Evolutionary conservation across 2,329 filamentous ascomycete species (phyloP).

Genomic region (Penicillium sp.): DNA sequence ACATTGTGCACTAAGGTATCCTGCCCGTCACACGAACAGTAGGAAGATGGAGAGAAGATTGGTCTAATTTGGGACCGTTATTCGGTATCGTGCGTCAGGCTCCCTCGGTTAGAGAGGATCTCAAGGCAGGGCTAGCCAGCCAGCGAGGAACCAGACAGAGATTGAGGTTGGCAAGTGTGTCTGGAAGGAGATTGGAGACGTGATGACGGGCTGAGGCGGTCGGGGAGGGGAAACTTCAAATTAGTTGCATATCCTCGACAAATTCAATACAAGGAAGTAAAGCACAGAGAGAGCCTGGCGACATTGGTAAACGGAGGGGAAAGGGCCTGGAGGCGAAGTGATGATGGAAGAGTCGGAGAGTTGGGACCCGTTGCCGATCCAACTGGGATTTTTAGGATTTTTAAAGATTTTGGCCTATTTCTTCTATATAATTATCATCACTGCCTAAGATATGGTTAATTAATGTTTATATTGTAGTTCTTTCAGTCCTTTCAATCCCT

Average conservation of each 20-base stretch:
- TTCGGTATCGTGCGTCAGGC: constrained; percentile 4
- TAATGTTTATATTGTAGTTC: neutral
- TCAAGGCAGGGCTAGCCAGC: constrained; percentile 4
- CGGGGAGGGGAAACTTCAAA: constrained; percentile 10
- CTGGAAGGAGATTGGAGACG: constrained; percentile 19
- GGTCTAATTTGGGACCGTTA: constrained; percentile 11
- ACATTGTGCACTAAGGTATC: constrained; percentile 56
- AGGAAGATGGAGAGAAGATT: constrained; percentile 15
- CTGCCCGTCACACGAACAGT: constrained; percentile 29
- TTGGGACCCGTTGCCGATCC: constrained; percentile 19
- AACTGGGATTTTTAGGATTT: constrained; percentile 2
- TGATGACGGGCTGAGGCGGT: constrained; percentile 27
- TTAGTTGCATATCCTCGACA: constrained; percentile 18
- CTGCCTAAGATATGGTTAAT: neutral
- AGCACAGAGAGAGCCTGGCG: constrained; percentile 1
- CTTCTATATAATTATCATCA: neutral
- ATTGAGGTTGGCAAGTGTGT: constrained; percentile 6
- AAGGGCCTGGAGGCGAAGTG: constrained; percentile 7
- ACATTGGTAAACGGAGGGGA: constrained; percentile 13
- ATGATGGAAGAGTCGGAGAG: constrained; percentile 26
- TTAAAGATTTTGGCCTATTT: neutral
- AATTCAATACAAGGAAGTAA: constrained; percentile 13
- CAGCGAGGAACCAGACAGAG: neutral
- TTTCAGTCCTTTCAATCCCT: neutral
- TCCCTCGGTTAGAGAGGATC: neutral